Evolutionary conservation across 352 stramenopile genomes (phyloP).

Genomic region (Phytophthora sp.): DNA sequence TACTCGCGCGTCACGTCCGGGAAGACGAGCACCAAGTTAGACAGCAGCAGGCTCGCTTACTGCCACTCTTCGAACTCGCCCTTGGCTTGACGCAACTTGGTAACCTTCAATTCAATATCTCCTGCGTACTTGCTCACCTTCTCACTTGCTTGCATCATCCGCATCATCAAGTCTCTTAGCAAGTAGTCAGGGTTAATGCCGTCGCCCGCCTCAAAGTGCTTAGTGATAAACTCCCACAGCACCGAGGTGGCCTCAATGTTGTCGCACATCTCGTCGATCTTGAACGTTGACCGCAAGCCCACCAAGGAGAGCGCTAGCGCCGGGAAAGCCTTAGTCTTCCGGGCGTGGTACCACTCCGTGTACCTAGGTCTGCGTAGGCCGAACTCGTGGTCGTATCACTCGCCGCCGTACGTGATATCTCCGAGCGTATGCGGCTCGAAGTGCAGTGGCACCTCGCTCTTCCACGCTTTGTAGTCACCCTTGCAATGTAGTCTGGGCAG

Average conservation of each 20-base stretch:
- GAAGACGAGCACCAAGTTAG: slow-evolving; percentile 4
- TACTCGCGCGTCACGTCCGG: slow-evolving; percentile 1
- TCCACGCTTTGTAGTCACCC: neutral
- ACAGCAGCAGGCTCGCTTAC: slow-evolving; percentile 6
- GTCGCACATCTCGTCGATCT: slow-evolving; percentile 1
- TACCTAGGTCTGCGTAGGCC: slow-evolving; percentile 3
- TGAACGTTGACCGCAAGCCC: neutral
- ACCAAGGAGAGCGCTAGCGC: neutral
- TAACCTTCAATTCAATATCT: neutral
- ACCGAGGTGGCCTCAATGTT: neutral
- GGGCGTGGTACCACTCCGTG: neutral
- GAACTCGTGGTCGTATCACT: neutral
- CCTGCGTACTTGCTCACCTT: neutral
- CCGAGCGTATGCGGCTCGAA: slow-evolving; percentile 1
- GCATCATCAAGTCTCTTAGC: neutral
- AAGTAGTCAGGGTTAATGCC: slow-evolving; percentile 14
- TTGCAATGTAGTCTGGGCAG: neutral
- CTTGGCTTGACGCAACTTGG: neutral
- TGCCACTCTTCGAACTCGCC: slow-evolving; percentile 11
- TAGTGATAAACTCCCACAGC: neutral
- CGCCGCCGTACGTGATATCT: neutral
- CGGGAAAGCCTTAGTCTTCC: neutral
- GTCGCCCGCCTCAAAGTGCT: slow-evolving; percentile 8
- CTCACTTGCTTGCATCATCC: neutral
- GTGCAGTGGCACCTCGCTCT: slow-evolving; percentile 6